A percentile compares a stretch with the other conserved stretches of the same genome.
Conservation (phyloP, 2,329 filamentous ascomycete genomes). For the Dactylonectria estremocensis region DNA sequence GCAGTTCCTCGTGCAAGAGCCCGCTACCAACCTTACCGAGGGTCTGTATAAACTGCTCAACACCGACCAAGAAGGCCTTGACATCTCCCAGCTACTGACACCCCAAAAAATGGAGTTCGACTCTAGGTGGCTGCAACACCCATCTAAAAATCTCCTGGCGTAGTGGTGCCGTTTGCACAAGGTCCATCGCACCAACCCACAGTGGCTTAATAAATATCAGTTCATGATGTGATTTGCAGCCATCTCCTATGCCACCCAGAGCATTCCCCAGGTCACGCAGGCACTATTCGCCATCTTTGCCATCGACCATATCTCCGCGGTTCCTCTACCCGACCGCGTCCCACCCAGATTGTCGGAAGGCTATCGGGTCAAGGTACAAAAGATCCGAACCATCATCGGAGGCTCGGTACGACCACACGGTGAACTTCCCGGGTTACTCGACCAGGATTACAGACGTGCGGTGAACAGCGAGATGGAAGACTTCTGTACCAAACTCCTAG, state of each 20-base stretch:
- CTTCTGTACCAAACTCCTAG: no score
- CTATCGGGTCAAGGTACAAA: neutral
- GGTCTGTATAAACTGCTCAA: slow-evolving; percentile 26
- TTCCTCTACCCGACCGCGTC: neutral
- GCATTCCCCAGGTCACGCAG: slow-evolving; percentile 26
- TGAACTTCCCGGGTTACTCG: no score
- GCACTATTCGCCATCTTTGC: slow-evolving; percentile 28
- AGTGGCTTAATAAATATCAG: slow-evolving; percentile 36
- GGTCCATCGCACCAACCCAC: slow-evolving; percentile 15
- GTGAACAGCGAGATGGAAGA: no score
- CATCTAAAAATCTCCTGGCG: neutral
- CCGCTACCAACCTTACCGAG: neutral
- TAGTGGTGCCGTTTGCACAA: slow-evolving; percentile 37
- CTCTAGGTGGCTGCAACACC: slow-evolving; percentile 29
- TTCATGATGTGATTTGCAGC: slow-evolving; percentile 37
- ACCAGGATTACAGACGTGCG: no score
- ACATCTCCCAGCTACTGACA: neutral
- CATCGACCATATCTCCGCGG: neutral
- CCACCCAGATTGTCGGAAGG: slow-evolving; percentile 3
- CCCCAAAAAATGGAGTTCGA: slow-evolving; percentile 30
- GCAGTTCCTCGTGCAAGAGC: rapidly evolving
- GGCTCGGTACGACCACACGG: no score
- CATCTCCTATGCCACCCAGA: slow-evolving; percentile 25
- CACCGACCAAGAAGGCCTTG: rapidly evolving
- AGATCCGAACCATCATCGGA: no score